Evolutionary conservation across 2,329 filamentous ascomycete genomes (phyloP).

Genomic region (Emergomyces africanus): DNA sequence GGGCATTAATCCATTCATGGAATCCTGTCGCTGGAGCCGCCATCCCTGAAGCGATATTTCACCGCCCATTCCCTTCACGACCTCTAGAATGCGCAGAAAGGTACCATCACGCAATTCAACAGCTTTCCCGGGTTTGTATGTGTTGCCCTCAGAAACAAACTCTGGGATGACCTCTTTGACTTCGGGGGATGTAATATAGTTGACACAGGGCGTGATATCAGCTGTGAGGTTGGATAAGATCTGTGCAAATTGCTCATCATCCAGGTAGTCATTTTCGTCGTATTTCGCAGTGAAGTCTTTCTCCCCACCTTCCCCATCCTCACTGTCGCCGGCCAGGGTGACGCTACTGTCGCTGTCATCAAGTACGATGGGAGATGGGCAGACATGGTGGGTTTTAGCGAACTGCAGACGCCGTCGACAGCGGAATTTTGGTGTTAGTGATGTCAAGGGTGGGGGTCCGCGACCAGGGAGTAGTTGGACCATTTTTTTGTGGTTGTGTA

Average conservation of each 20-base stretch:
- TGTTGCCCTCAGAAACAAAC: slow-evolving; percentile 10
- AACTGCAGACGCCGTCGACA: neutral
- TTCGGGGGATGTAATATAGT: neutral
- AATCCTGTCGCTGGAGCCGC: slow-evolving; percentile 21
- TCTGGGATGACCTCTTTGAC: slow-evolving; percentile 8
- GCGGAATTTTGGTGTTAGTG: neutral
- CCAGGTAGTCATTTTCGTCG: slow-evolving; percentile 15
- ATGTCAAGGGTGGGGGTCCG: neutral
- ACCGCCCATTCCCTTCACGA: slow-evolving; percentile 15
- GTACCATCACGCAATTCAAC: slow-evolving; percentile 27
- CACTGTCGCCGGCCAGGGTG: neutral
- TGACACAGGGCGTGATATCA: neutral
- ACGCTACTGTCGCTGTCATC: neutral
- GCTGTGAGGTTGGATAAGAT: slow-evolving; percentile 9
- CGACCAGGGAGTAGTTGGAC: neutral
- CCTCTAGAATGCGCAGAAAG: slow-evolving; percentile 30
- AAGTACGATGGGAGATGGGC: neutral
- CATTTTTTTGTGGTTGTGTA: neutral
- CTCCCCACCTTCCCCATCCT: neutral
- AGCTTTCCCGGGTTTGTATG: slow-evolving; percentile 18
- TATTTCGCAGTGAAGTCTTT: slow-evolving; percentile 1
- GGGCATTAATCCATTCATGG: slow-evolving; percentile 25
- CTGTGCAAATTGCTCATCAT: slow-evolving; percentile 15
- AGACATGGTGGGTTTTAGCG: neutral
- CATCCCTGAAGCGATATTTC: slow-evolving; percentile 27